Conservation (phyloP, 495 filamentous ascomycete genomes). For the Lichina pygmaea region DNA sequence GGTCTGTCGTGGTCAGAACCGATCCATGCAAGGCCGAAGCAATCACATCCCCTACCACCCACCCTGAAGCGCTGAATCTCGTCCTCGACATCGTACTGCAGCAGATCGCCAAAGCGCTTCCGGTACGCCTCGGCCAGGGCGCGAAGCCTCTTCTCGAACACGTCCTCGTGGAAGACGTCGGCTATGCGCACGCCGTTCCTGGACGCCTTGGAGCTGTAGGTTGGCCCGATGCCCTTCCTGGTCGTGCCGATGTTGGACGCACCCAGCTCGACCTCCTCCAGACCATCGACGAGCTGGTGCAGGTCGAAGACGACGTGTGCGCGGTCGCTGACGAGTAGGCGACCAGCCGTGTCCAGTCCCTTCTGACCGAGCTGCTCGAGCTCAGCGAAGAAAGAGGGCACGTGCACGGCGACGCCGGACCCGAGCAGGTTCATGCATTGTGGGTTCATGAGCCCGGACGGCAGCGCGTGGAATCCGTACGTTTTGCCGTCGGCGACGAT, state of each 20-base stretch:
- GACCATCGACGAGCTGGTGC: constrained; percentile 54
- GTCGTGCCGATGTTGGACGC: constrained; percentile 26
- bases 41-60: not conserved
- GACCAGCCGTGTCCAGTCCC: constrained; percentile 35
- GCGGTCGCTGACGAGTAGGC: constrained; percentile 58
- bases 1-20: constrained; percentile 13
- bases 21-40: not conserved
- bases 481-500: constrained; percentile 31
- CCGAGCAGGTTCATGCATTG: constrained; percentile 62
- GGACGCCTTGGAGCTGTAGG: constrained; percentile 58
- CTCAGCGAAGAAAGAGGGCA: constrained; percentile 74
- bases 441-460: constrained; percentile 49
- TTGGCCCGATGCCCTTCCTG: constrained; percentile 46
- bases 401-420: constrained; percentile 60
- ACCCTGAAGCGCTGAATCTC: constrained; percentile 46
- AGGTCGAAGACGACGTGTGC: constrained; percentile 68
- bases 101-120: constrained; percentile 46
- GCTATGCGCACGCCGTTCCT: constrained; percentile 46
- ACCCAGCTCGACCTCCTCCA: constrained; percentile 55
- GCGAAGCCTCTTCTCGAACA: constrained; percentile 49
- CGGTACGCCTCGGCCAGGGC: constrained; percentile 36
- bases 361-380: constrained; percentile 40
- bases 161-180: constrained; percentile 46
- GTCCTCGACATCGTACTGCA: constrained; percentile 51
- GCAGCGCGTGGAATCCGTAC: constrained; percentile 49